Conservation (phyloP, 1,139 yeast species). For the Kurtzmaniella quercitrusa region DNA sequence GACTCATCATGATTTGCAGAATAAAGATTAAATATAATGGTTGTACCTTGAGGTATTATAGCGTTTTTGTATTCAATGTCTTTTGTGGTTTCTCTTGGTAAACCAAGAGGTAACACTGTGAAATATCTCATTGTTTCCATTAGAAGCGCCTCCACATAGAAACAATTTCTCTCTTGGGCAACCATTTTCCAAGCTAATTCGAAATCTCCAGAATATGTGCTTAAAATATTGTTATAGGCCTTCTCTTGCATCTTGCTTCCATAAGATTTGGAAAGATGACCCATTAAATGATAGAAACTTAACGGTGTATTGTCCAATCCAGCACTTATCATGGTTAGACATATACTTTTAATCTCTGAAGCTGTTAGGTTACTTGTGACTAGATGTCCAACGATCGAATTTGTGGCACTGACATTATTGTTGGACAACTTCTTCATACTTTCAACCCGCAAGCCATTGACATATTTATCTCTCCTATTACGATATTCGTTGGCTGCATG, state of each 20-base stretch:
- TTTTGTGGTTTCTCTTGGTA: conserved; percentile 60
- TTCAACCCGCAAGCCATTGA: conserved; percentile 33
- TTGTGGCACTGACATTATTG: conserved; percentile 13
- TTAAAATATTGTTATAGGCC: conserved; percentile 34
- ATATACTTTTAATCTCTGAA: conserved; percentile 55
- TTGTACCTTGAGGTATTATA: conserved; percentile 52
- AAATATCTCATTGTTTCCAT: conserved; percentile 61
- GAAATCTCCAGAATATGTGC: conserved; percentile 23
- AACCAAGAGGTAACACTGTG: conserved; percentile 62
- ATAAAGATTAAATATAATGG: conserved; percentile 62
- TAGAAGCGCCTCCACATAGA: conserved; percentile 53
- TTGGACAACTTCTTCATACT: conserved; percentile 12
- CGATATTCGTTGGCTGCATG: conserved; percentile 31
- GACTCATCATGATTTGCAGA: conserved; percentile 64
- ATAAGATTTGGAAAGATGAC: conserved; percentile 49
- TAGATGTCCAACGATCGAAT: conserved; percentile 45
- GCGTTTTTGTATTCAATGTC: conserved; percentile 36
- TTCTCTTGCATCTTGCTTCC: conserved; percentile 44
- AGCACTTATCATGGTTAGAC: conserved; percentile 76
- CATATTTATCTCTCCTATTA: conserved; percentile 50
- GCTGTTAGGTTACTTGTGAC: conserved; percentile 24
- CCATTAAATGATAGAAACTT: conserved; percentile 57
- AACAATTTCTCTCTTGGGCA: conserved; percentile 31
- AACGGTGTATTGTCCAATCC: conserved; percentile 74
- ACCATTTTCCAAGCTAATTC: conserved; percentile 47